phyloP scores from a whole-genome alignment of 768 basidiomycete genomes.

The Leccinellum luteum region DNA sequence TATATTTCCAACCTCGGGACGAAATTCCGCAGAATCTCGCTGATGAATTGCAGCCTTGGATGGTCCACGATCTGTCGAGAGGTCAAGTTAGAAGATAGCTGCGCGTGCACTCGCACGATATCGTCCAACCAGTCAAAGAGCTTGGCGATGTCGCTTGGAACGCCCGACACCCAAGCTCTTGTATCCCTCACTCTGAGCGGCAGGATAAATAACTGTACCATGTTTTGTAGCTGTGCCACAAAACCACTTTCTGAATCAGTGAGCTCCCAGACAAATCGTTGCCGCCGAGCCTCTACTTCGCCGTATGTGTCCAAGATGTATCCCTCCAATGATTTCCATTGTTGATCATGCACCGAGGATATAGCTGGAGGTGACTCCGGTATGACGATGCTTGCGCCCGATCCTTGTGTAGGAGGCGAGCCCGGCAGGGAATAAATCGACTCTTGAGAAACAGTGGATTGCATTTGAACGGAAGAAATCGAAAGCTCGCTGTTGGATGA shows the following conservation, averaged over 20 bases:
- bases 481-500: slow-evolving; percentile 10
- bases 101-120: slow-evolving; percentile 72
- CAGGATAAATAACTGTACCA: slow-evolving; percentile 69
- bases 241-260: slow-evolving; percentile 67
- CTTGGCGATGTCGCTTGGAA: slow-evolving; percentile 66
- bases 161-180: slow-evolving; percentile 75
- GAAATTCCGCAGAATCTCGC: slow-evolving; percentile 57
- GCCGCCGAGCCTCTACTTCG: slow-evolving; percentile 54
- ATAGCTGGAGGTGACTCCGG: slow-evolving; percentile 8
- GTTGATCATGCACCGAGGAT: slow-evolving; percentile 14
- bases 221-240: slow-evolving; percentile 60
- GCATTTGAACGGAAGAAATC: slow-evolving; percentile 10
- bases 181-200: slow-evolving; percentile 74
- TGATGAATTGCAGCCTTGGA: slow-evolving; percentile 50
- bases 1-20: slow-evolving; percentile 75
- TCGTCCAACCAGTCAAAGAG: slow-evolving; percentile 90
- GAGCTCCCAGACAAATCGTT: slow-evolving; percentile 68
- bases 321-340: slow-evolving; percentile 23
- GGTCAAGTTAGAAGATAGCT: slow-evolving; percentile 52
- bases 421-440: slow-evolving; percentile 25
- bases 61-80: slow-evolving; percentile 39
- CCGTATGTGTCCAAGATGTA: slow-evolving; percentile 37
- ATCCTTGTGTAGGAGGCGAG: slow-evolving; percentile 12
- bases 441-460: slow-evolving; percentile 20
- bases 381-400: slow-evolving; percentile 5